Evolutionary conservation across 148 eudicot genomes (phyloP).

Genomic region (Fagopyrum esculentum): DNA sequence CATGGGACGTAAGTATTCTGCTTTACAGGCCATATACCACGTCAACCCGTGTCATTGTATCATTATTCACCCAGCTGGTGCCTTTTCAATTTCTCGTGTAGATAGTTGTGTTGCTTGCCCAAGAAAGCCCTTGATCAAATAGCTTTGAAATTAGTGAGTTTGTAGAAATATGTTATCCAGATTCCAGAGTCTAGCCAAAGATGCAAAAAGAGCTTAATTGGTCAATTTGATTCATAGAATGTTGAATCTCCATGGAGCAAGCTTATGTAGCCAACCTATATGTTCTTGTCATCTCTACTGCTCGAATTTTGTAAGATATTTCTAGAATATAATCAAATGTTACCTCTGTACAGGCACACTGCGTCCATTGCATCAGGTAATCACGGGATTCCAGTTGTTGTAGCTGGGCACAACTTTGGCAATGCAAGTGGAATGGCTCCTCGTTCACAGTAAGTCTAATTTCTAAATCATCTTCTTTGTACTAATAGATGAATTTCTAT

Average conservation of each 20-base stretch:
- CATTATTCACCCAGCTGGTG: slow-evolving; percentile 2
- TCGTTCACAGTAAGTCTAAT: slow-evolving; percentile 77
- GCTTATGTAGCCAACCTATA: neutral
- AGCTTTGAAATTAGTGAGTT: neutral
- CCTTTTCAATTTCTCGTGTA: neutral
- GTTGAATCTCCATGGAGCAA: neutral
- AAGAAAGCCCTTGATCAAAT: neutral
- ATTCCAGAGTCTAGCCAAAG: neutral
- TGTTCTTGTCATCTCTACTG: neutral
- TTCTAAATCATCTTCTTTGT: slow-evolving; percentile 11
- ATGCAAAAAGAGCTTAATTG: neutral
- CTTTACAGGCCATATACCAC: slow-evolving; percentile 3
- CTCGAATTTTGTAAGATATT: neutral
- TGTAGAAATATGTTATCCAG: neutral
- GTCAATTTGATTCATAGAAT: neutral
- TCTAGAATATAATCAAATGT: neutral
- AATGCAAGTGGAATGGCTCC: slow-evolving; percentile 99
- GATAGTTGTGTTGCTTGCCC: neutral
- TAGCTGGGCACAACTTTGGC: slow-evolving; percentile 89
- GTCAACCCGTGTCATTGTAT: neutral
- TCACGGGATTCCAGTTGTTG: slow-evolving; percentile 89
- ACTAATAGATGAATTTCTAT: slow-evolving; percentile 3
- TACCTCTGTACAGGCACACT: slow-evolving; percentile 66
- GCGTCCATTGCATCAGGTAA: slow-evolving; percentile 96
- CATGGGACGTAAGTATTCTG: slow-evolving; percentile 88